Conservation (phyloP, 257 asterid genomes). For the Solanum piurae region DNA sequence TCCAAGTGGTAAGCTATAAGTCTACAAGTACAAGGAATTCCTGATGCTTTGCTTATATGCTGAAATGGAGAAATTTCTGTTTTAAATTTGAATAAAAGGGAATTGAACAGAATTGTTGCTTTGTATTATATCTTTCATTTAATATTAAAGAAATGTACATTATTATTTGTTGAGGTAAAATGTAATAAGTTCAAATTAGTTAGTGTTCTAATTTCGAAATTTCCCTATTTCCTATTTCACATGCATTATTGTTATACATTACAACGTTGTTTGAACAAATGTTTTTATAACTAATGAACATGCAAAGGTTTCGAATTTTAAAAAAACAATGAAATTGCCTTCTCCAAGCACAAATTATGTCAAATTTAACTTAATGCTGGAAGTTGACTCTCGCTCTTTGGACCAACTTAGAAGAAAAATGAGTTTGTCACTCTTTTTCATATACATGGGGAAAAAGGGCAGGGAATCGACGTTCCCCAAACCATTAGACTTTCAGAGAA, state of each 20-base stretch:
- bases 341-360: neutral
- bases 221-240: neutral
- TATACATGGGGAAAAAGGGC: no score
- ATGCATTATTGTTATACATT: neutral
- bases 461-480: no score
- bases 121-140: neutral
- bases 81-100: neutral
- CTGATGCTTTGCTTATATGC: neutral
- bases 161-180: neutral
- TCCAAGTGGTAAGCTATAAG: neutral
- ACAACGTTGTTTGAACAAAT: neutral
- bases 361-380: neutral
- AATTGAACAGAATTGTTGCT: neutral
- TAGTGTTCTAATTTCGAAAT: neutral
- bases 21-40: neutral
- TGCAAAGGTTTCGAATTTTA: neutral
- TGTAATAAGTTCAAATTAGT: neutral
- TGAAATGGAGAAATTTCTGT: neutral
- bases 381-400: no score
- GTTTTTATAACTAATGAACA: neutral
- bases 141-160: neutral
- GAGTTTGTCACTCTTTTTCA: no score
- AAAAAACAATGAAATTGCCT: neutral
- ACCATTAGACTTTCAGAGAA: no score
- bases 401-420: no score